Evolutionary conservation across 148 eudicot species (phyloP), one percentile per base, ranked within the genome.

Genomic region (Rhododendron simsii): DNA sequence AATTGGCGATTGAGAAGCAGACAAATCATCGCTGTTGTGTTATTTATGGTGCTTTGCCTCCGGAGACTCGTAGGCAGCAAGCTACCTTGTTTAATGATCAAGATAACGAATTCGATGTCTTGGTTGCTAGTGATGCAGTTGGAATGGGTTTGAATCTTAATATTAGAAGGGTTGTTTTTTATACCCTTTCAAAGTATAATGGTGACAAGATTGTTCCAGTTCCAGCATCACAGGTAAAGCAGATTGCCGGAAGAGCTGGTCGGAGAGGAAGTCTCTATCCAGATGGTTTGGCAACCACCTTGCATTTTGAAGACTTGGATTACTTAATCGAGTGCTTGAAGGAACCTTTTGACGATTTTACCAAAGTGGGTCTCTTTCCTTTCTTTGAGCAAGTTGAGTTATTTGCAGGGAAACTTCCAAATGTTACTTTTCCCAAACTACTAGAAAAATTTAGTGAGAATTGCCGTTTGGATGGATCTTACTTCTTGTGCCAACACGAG

Each of bases 71-170:
- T 59, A 91, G 98, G 86, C 98, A 91, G 53, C 99, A 97, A 89
- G 99, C 99, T 77, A 89, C 84, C 85, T 88, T 97, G 83, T 97
- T 97, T 85, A 97, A 97, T 86, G 93, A 93, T 84, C 93, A 90
- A 84, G 94, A 93, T 84, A 95, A 93, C 80, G 95, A 95, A 82
- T 95, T 74, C 85, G 98, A 97, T 86, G 91, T 97, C 41, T 92
- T 97, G 91, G 99, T 97, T 85, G 99, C 99, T 5, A 97, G 99
- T 92, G 99, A 97, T 93, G 99, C 99, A 81, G 98, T 97, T 78
- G 99, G 99, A 84, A 97, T 97, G 99, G 99, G 99, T 39, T 93
- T 97, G 88, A 97, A 97, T 89, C 93, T 97, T 51, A 95, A 95
- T 85, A 97, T 97, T 51, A 90, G 95, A 86, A 93, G 99, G 88